Conservation (phyloP, 2,329 filamentous ascomycete genomes). For the Penicillium janthinellum region DNA sequence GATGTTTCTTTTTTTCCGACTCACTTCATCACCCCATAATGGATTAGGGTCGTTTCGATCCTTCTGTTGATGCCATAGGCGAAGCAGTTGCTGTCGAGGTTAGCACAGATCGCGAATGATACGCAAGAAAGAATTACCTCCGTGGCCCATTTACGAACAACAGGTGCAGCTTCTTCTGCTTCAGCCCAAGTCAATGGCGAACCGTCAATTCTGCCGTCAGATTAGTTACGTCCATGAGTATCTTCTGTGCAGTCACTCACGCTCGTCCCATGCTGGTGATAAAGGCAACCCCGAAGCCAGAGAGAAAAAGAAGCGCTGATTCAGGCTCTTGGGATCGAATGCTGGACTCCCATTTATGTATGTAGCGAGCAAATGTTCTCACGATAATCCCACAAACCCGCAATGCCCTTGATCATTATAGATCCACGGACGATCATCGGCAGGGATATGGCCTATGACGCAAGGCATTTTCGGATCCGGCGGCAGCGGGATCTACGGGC, state of each 20-base stretch:
- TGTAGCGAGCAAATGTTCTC: background rate
- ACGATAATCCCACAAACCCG: background rate
- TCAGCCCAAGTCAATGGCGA: conserved; percentile 7
- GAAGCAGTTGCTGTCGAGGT: background rate
- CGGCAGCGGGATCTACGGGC: background rate
- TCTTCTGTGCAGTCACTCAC: background rate
- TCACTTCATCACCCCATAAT: background rate
- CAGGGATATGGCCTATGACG: background rate
- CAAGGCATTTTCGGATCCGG: background rate
- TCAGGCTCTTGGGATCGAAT: background rate
- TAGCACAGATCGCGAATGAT: background rate
- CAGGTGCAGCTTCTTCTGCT: conserved; percentile 9
- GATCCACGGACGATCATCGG: background rate
- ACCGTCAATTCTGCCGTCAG: conserved; percentile 5
- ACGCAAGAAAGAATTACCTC: background rate
- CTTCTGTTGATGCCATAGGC: background rate
- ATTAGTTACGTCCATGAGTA: background rate
- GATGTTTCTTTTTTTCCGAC: background rate
- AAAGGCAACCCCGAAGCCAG: background rate
- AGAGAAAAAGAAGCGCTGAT: background rate
- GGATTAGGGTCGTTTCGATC: background rate
- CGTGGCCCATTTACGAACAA: conserved; percentile 11
- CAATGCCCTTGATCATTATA: background rate
- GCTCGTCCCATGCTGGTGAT: background rate
- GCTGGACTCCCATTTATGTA: background rate